phyloP scores from a whole-genome alignment of 2,329 filamentous ascomycete species.

The Hymenoscyphus albidus region DNA sequence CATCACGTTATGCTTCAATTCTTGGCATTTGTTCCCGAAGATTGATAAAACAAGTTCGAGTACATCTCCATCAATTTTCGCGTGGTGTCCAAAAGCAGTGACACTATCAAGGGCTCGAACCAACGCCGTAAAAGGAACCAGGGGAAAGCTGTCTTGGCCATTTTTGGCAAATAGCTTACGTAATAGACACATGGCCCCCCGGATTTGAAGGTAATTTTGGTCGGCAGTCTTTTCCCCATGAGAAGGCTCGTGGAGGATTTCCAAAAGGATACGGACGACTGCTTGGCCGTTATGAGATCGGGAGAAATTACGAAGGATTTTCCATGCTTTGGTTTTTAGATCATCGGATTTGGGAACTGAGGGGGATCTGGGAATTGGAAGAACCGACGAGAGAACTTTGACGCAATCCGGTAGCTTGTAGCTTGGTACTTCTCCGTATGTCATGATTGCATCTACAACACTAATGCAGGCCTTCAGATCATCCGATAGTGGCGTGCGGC shows the following conservation, averaged over 20 bases:
- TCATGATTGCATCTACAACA: constrained; percentile 67
- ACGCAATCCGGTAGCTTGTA: constrained; percentile 62
- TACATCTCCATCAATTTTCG: constrained; percentile 34
- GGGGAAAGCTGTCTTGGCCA: constrained; percentile 55
- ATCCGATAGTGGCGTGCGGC: constrained; percentile 58
- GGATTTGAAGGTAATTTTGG: constrained; percentile 52
- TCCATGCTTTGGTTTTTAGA: constrained; percentile 64
- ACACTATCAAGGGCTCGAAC: constrained; percentile 54
- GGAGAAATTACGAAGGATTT: constrained; percentile 65
- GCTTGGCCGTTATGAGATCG: constrained; percentile 70
- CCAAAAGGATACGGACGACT: constrained; percentile 61
- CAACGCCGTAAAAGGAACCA: constrained; percentile 55
- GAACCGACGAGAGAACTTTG: constrained; percentile 68
- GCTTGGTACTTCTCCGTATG: constrained; percentile 65
- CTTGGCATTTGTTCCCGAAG: constrained; percentile 50
- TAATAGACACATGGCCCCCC: constrained; percentile 60
- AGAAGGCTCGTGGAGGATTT: constrained; percentile 52
- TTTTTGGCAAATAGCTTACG: constrained; percentile 60
- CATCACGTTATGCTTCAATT: constrained; percentile 52
- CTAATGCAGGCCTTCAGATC: constrained; percentile 66
- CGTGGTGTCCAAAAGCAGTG: constrained; percentile 33
- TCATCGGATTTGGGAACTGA: constrained; percentile 22
- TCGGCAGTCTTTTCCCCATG: constrained; percentile 46
- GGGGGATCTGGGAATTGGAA: constrained; percentile 53
- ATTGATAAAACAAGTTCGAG: constrained; percentile 46